phyloP scores from a whole-genome alignment of 2,329 filamentous ascomycete species.

The Helotiales sp. region DNA sequence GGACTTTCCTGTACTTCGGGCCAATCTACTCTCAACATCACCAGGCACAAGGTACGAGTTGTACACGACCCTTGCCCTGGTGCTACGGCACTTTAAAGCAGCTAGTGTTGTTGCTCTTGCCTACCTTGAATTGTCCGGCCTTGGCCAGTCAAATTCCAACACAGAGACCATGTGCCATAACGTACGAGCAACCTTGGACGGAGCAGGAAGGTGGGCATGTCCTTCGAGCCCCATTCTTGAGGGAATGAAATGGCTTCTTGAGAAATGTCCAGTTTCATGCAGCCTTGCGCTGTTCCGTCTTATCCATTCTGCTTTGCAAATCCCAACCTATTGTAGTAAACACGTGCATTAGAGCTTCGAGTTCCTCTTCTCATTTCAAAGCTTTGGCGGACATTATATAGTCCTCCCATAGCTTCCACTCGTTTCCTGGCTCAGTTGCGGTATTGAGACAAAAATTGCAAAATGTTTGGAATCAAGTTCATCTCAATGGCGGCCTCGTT shows the following conservation, averaged over 20 bases:
- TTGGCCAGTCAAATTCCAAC: neutral
- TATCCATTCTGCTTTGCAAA: neutral
- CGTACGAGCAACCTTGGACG: neutral
- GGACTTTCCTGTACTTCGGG: neutral
- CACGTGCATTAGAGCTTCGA: slow-evolving; percentile 4
- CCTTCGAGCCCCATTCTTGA: neutral
- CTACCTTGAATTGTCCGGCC: neutral
- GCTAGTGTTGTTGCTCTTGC: neutral
- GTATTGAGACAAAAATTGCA: neutral
- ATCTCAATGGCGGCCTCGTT: slow-evolving; percentile 15
- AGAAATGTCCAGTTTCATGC: neutral
- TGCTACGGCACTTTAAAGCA: slow-evolving; percentile 3
- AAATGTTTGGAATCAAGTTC: slow-evolving; percentile 10
- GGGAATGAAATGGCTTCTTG: neutral
- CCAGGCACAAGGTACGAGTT: slow-evolving; percentile 1
- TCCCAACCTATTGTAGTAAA: slow-evolving; percentile 4
- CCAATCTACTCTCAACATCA: slow-evolving; percentile 2
- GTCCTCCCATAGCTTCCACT: neutral
- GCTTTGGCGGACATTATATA: slow-evolving; percentile 3
- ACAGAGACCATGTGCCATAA: slow-evolving; percentile 3
- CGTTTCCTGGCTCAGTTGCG: neutral
- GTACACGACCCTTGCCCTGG: neutral
- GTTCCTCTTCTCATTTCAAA: neutral
- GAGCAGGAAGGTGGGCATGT: neutral
- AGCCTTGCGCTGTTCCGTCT: neutral